These are phyloP conservation scores for Begonia masoniana DNA, from an alignment of 306 rosid species.

Conservation along the genomic window DNA sequence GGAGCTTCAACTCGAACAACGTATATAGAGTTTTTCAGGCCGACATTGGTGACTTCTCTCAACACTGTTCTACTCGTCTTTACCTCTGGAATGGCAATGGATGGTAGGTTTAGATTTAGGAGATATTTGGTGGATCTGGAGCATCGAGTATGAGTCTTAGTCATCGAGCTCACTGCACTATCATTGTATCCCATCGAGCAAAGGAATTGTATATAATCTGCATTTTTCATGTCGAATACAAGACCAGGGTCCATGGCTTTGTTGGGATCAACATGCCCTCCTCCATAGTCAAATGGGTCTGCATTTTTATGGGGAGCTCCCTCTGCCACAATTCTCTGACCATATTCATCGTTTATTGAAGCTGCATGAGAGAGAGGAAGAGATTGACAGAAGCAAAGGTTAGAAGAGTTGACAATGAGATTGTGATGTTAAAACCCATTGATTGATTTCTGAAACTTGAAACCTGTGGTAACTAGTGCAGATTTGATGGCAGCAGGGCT, in stretches of 20 bases:
- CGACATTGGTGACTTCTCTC: constrained; percentile 52
- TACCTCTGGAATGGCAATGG: constrained; percentile 41
- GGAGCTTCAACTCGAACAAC: constrained; percentile 30
- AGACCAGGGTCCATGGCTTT: constrained; percentile 44
- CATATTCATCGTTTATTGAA: constrained; percentile 32
- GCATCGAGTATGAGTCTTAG: constrained; percentile 21
- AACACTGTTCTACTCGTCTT: constrained; percentile 20
- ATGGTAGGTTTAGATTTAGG: constrained; percentile 39
- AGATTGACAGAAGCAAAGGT: background rate
- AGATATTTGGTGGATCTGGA: constrained; percentile 16
- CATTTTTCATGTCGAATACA: constrained; percentile 27
- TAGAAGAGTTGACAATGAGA: too few relatives aligned
- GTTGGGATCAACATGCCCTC: constrained; percentile 49
- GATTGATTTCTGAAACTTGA: background rate
- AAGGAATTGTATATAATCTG: constrained; percentile 35
- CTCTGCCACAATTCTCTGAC: constrained; percentile 35
- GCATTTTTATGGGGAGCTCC: constrained; percentile 56
- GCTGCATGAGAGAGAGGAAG: constrained; percentile 18
- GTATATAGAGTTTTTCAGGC: constrained; percentile 29
- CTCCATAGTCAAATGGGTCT: constrained; percentile 54
- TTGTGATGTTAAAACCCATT: background rate
- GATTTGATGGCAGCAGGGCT: constrained; percentile 58
- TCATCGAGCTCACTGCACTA: constrained; percentile 27
- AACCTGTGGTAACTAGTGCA: constrained; percentile 50
- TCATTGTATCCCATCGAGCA: constrained; percentile 56